Base-by-base conservation (phyloP, 495 filamentous ascomycete genomes). In the Achaetomiella virescens region DNA sequence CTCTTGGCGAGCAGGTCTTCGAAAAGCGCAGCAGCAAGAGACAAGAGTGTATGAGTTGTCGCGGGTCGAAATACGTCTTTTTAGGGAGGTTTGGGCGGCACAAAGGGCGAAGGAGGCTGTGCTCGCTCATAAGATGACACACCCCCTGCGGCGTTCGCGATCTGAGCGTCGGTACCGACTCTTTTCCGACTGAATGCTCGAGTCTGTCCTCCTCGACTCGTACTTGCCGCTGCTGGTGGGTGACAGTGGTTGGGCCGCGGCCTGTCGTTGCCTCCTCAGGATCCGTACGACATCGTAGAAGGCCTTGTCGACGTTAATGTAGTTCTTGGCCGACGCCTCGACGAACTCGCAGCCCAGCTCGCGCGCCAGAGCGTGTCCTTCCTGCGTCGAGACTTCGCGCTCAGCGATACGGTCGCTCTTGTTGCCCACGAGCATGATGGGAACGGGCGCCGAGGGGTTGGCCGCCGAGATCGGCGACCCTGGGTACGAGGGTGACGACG, bases 321-420 rank as follows among this genome's bases (percentile, higher is more conserved):
- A 97, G 66, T 96, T 96, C 76, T 97, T 97, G n/a, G 93, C 93
- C 14, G 92, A 97, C 6, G 93, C 93, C 70, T 97, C 93, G 54
- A 97, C 91, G 64, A 97, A 98, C 57, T 97, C 93, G 71, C 93
- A 98, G 48, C 89, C 89, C 35, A 98, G 77, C 66, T 96, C 89
- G 66, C 90, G 87, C 37, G 93, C 95, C 18, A 97, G 72, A 22
- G 90, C 90, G 55, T 89, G 88, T 5, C 93, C 93, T 73, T 98
- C 93, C 68, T 98, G 93, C 25, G 91, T 95, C 1, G 91, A 96
- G 8, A 98, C 93, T 57, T 96, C 93, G 50, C 93, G 83, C 72
- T 98, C 95, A 14, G 92, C 92, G 17, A 93, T 89, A 57, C 91
- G 81, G 75, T 98, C 93, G 75, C 89, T 93, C 77, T 98, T 98